Evolutionary conservation across 257 asterid genomes (phyloP).

Genomic region (Phtheirospermum japonicum): DNA sequence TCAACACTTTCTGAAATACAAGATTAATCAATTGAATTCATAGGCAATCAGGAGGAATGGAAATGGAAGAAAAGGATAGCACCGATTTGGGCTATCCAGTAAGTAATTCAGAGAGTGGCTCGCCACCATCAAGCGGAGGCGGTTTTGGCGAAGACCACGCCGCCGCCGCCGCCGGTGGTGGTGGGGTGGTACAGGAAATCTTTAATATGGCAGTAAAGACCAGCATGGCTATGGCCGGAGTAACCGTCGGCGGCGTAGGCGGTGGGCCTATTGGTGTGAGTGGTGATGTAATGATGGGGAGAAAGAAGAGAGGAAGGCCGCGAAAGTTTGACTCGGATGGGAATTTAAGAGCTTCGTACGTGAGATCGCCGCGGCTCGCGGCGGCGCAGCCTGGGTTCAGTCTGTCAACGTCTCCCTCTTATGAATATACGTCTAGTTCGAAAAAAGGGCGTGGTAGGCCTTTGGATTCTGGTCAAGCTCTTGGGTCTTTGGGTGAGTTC

Average conservation of each 20-base stretch:
- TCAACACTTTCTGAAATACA: neutral
- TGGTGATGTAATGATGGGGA: neutral
- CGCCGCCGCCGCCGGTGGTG: slow-evolving; percentile 28
- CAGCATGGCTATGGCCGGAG: slow-evolving; percentile 27
- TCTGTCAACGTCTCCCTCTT: slow-evolving; percentile 10
- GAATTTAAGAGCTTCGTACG: neutral
- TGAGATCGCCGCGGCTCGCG: slow-evolving; percentile 7
- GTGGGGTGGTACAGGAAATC: slow-evolving; percentile 31
- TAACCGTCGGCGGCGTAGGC: neutral
- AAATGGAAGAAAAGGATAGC: slow-evolving; percentile 57
- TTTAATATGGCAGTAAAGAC: slow-evolving; percentile 27
- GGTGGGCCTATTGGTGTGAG: slow-evolving; percentile 6
- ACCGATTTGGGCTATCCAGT: slow-evolving; percentile 56
- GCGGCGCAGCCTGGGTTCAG: slow-evolving; percentile 7
- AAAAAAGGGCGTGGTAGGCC: slow-evolving; percentile 18
- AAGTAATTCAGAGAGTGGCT: slow-evolving; percentile 45
- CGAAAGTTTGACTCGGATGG: slow-evolving; percentile 18
- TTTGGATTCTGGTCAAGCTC: slow-evolving; percentile 8
- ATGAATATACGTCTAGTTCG: neutral
- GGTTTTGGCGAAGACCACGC: slow-evolving; percentile 32
- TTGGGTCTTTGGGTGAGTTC: slow-evolving; percentile 15
- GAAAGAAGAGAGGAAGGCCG: slow-evolving; percentile 20
- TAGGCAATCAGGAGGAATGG: slow-evolving; percentile 26
- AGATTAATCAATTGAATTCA: neutral
- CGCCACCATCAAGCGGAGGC: slow-evolving; percentile 40